phyloP scores from a whole-genome alignment of 305 asterid species.

The Rubia tinctorum region DNA sequence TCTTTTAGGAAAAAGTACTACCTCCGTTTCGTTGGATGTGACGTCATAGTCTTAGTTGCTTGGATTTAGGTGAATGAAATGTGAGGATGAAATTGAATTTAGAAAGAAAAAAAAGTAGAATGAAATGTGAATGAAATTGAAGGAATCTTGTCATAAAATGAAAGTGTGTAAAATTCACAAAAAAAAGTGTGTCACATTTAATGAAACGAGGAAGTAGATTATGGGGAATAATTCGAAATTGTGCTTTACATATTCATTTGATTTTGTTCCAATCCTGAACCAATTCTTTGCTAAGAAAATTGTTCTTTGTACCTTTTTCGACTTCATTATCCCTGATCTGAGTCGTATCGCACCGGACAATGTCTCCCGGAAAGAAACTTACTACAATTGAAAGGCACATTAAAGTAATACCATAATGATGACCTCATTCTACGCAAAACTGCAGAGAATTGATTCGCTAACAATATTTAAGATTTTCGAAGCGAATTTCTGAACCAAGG shows the following conservation, averaged over 20 bases:
- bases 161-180: too few species aligned
- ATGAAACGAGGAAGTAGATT: too few species aligned
- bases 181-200: too few species aligned
- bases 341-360: not conserved
- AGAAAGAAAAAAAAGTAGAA: too few species aligned
- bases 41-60: too few species aligned
- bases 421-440: not conserved
- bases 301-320: not conserved
- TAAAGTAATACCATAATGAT: not conserved
- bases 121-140: too few species aligned
- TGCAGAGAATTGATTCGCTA: not conserved
- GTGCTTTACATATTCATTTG: not conserved
- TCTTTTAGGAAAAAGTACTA: not conserved
- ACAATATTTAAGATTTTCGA: not conserved
- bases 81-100: too few species aligned
- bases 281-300: not conserved
- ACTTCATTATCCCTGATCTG: not conserved
- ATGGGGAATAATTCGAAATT: not conserved
- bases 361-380: not conserved
- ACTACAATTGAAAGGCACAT: not conserved
- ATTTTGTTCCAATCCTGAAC: not conserved
- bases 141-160: too few species aligned
- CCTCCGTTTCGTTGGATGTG: too few species aligned
- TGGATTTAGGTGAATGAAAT: too few species aligned
- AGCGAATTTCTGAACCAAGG: not conserved